Conservation (phyloP, 768 basidiomycete species). For the Sarcodon aspratus region DNA sequence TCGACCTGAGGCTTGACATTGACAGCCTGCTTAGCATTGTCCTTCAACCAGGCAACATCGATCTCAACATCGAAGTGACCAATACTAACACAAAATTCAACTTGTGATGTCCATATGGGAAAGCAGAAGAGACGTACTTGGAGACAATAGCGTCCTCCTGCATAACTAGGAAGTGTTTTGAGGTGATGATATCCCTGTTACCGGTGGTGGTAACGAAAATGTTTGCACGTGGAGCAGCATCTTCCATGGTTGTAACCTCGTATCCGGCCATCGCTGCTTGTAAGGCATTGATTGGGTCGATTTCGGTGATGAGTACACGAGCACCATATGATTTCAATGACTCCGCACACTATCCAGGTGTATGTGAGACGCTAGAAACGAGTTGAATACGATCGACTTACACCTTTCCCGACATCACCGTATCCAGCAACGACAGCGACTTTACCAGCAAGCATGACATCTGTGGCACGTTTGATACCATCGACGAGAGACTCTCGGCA, state of each 20-base stretch:
- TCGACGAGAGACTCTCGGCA: constrained; percentile 99
- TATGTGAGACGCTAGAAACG: background rate
- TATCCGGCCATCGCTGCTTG: constrained; percentile 99
- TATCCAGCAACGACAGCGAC: constrained; percentile 98
- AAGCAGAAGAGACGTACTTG: constrained; percentile 50
- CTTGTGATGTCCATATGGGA: background rate
- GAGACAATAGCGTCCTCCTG: constrained; percentile 97
- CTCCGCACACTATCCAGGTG: constrained; percentile 73
- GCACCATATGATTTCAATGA: constrained; percentile 95
- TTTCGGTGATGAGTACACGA: constrained; percentile 93
- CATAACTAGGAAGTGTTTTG: constrained; percentile 87
- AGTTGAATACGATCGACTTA: constrained; percentile 30
- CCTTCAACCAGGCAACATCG: constrained; percentile 97
- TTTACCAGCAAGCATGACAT: constrained; percentile 99
- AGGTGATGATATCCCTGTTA: constrained; percentile 95
- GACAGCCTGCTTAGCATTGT: constrained; percentile 67
- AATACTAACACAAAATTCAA: constrained; percentile 36
- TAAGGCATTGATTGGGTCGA: constrained; percentile 99
- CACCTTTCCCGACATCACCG: constrained; percentile 99
- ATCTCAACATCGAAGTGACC: constrained; percentile 87
- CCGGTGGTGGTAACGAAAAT: constrained; percentile 98
- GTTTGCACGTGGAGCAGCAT: constrained; percentile 80
- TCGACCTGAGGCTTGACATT: constrained; percentile 99
- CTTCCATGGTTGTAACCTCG: constrained; percentile 98
- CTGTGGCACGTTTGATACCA: constrained; percentile 99